Evolutionary conservation across 768 basidiomycete genomes (phyloP).

Genomic region (Kwoniella bestiolae): DNA sequence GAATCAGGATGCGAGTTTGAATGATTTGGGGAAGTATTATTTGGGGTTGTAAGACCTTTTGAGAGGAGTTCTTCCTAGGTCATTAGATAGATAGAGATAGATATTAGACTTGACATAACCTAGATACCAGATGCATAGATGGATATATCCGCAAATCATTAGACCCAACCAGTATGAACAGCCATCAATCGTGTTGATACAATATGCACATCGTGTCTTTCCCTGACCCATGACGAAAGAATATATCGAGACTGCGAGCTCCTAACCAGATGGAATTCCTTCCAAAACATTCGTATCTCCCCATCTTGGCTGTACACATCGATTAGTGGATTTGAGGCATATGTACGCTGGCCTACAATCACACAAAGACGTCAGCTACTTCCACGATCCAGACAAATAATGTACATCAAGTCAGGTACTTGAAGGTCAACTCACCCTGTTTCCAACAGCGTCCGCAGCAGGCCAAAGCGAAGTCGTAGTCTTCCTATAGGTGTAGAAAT

Average conservation of each 20-base stretch:
- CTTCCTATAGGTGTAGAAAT: slow-evolving; percentile 98
- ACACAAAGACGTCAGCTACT: not conserved
- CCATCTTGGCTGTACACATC: not conserved
- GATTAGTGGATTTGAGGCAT: slow-evolving; percentile 50
- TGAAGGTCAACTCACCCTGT: slow-evolving; percentile 38
- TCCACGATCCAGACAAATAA: not conserved
- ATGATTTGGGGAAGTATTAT: slow-evolving; percentile 32
- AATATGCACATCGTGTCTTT: not conserved
- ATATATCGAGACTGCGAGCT: no score
- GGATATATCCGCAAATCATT: not conserved
- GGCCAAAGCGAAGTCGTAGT: slow-evolving; percentile 93
- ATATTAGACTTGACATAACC: no score
- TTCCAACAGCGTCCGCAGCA: slow-evolving; percentile 64
- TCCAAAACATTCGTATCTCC: no score
- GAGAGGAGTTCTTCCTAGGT: not conserved
- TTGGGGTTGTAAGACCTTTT: not conserved
- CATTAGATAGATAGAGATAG: not conserved
- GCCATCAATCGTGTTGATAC: not conserved
- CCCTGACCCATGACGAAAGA: no score
- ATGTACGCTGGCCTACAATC: slow-evolving; percentile 34
- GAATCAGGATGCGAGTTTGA: slow-evolving; percentile 33
- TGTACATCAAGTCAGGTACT: not conserved
- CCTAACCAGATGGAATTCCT: no score
- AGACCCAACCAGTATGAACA: not conserved
- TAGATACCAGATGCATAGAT: not conserved